Evolutionary conservation across 441 rosid species (phyloP).

Genomic region (Populus hybrid): DNA sequence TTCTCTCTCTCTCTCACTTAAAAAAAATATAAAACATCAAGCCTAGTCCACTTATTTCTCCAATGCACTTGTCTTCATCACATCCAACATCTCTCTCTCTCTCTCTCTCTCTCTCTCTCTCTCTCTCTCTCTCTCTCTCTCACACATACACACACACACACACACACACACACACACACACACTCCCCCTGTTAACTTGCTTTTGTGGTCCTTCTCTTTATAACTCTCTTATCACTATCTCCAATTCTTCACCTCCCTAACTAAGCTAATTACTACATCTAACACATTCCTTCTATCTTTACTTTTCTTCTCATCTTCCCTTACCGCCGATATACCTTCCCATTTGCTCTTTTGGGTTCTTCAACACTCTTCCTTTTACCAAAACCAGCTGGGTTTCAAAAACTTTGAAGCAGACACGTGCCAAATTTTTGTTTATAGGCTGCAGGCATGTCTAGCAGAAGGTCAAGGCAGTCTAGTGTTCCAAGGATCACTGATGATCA

Average conservation of each 20-base stretch:
- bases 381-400: too few species aligned
- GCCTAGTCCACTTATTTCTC: conserved; percentile 46
- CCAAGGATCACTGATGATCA: conserved; percentile 89
- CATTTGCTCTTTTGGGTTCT: not conserved
- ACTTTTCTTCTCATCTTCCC: conserved; percentile 15
- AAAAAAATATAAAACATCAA: too few species aligned
- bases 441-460: conserved; percentile 68
- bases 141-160: not conserved
- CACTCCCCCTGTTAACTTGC: conserved; percentile 1
- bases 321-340: not conserved
- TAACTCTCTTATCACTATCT: conserved; percentile 54
- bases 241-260: conserved; percentile 31
- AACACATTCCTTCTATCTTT: not conserved
- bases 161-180: too few species aligned
- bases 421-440: not conserved
- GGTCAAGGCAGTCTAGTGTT: conserved; percentile 56
- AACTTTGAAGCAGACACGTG: not conserved
- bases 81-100: conserved; percentile 68
- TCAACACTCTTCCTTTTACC: not conserved
- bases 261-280: conserved; percentile 14
- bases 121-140: conserved; percentile 23
- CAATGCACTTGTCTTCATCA: conserved; percentile 69
- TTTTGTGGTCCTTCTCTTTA: conserved; percentile 61
- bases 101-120: conserved; percentile 15
- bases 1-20: conserved; percentile 7